These are phyloP conservation scores for Euphorbia lathyris DNA, from an alignment of 345 rosid species.

Conservation along the genomic window DNA sequence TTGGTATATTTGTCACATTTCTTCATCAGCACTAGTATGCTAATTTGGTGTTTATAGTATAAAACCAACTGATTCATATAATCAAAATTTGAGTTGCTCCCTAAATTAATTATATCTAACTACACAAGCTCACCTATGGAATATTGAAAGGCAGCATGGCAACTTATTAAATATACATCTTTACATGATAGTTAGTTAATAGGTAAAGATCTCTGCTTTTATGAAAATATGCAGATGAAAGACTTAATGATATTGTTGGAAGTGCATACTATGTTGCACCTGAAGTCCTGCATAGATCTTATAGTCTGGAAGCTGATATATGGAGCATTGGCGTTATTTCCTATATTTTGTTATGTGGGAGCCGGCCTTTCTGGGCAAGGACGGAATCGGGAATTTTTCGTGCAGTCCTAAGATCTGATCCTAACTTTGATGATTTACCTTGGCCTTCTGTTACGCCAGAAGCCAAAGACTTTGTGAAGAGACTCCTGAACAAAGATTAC, in stretches of 20 bases:
- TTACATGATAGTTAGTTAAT: not conserved
- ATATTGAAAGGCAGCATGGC: not conserved
- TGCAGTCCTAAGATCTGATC: slow-evolving; percentile 87
- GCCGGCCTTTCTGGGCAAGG: slow-evolving; percentile 93
- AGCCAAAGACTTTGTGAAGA: slow-evolving; percentile 86
- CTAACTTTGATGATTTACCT: slow-evolving; percentile 83
- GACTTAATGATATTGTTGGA: slow-evolving; percentile 95
- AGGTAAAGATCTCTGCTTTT: not conserved
- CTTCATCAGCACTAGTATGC: too few relatives aligned
- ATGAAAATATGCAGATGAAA: slow-evolving; percentile 58
- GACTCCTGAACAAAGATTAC: slow-evolving; percentile 91
- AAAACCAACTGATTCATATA: not conserved
- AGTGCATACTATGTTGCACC: slow-evolving; percentile 99
- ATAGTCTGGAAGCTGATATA: slow-evolving; percentile 87
- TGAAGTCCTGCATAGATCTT: slow-evolving; percentile 97
- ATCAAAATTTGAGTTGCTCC: not conserved
- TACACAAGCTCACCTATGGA: not conserved
- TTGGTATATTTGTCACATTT: too few relatives aligned
- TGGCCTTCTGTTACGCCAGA: slow-evolving; percentile 87
- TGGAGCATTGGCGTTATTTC: slow-evolving; percentile 98
- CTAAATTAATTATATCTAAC: not conserved
- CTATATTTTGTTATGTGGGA: slow-evolving; percentile 91
- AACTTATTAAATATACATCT: not conserved
- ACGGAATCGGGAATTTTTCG: slow-evolving; percentile 98
- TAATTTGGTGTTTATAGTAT: not conserved